phyloP scores from a whole-genome alignment of 2,329 filamentous ascomycete genomes.

The Curvularia sp. region DNA sequence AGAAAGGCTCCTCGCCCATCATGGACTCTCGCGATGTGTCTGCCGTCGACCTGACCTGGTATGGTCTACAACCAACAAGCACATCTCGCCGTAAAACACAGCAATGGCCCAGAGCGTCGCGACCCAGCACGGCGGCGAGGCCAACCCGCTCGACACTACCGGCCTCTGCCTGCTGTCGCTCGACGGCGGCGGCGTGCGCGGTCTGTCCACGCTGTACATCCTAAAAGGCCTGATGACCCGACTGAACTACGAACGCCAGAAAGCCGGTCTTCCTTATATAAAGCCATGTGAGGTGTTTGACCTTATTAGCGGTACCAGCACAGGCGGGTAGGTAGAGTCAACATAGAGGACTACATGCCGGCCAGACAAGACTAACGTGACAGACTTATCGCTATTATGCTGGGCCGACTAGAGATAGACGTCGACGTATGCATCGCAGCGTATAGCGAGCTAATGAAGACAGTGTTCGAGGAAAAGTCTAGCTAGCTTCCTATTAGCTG shows the following conservation, averaged over 20 bases:
- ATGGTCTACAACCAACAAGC: neutral
- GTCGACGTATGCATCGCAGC: constrained; percentile 23
- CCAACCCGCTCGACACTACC: constrained; percentile 16
- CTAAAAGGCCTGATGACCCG: constrained; percentile 28
- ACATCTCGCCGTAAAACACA: neutral
- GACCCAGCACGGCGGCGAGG: constrained; percentile 14
- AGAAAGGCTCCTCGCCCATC: neutral
- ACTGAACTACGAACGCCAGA: constrained; percentile 12
- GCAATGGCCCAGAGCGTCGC: neutral
- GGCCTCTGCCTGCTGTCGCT: constrained; percentile 26
- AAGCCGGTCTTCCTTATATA: neutral
- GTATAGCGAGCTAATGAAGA: constrained; percentile 13
- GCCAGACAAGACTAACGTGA: neutral
- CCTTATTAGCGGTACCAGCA: constrained; percentile 34
- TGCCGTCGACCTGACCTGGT: neutral
- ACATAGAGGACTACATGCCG: neutral
- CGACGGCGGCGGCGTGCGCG: constrained; percentile 38
- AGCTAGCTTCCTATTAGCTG: neutral
- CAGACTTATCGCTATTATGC: constrained; percentile 30
- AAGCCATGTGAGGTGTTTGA: constrained; percentile 31
- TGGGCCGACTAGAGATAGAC: constrained; percentile 27
- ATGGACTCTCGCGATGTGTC: neutral
- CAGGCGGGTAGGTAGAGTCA: constrained; percentile 21
- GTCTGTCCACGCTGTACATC: constrained; percentile 32
- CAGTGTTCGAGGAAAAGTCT: constrained; percentile 10